Evolutionary conservation across 2,329 filamentous ascomycete genomes (phyloP).

Genomic region (Trichoderma koningiopsis): DNA sequence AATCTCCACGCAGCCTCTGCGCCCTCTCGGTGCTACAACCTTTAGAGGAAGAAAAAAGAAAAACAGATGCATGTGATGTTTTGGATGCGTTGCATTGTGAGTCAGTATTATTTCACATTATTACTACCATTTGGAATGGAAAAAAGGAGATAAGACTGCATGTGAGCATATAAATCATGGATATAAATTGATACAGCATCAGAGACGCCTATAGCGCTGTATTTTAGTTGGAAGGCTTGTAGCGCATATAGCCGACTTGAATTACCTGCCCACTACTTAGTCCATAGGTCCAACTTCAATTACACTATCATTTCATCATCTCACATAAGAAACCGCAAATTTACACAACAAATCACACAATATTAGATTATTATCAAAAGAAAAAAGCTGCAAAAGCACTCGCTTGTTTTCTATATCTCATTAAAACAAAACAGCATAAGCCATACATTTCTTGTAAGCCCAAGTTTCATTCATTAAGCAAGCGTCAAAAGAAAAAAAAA

Average conservation of each 20-base stretch:
- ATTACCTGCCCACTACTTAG: no score
- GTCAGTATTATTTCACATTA: not conserved
- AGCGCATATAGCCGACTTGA: no score
- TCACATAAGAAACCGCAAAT: not conserved
- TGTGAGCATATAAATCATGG: no score
- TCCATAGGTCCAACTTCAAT: not conserved
- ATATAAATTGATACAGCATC: no score
- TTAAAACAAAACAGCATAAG: not conserved
- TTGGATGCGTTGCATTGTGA: not conserved
- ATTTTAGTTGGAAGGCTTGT: no score
- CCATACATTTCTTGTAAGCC: slow-evolving; percentile 6
- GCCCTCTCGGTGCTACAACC: not conserved
- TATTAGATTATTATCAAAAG: not conserved
- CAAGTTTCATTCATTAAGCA: not conserved
- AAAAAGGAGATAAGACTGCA: not conserved
- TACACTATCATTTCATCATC: not conserved
- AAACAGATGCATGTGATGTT: not conserved
- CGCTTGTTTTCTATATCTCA: slow-evolving; percentile 15
- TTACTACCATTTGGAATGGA: not conserved
- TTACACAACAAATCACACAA: not conserved
- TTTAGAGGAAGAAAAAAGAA: not conserved
- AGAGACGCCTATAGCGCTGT: not conserved
- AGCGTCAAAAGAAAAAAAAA: not conserved
- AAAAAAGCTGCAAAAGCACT: not conserved
- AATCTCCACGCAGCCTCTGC: not conserved